These are phyloP conservation scores for Loxodes magnus DNA, from an alignment of 73 alveolate genomes.

Conservation along the genomic window DNA sequence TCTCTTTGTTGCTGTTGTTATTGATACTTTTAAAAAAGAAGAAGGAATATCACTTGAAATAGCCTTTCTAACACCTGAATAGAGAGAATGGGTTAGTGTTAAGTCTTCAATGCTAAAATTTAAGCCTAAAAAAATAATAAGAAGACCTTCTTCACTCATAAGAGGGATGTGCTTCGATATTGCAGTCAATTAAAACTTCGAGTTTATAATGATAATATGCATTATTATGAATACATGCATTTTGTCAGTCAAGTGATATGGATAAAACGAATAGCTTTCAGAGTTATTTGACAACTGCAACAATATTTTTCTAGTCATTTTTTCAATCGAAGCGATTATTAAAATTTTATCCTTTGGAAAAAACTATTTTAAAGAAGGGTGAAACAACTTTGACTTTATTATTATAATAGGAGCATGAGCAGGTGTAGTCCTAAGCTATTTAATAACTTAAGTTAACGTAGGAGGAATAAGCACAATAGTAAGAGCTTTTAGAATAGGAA, in stretches of 20 bases:
- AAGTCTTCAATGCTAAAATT: slow-evolving; percentile 20
- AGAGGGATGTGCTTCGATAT: slow-evolving; percentile 1
- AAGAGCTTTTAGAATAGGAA: slow-evolving; percentile 24
- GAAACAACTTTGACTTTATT: slow-evolving; percentile 40
- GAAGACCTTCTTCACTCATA: background rate
- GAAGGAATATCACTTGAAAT: slow-evolving; percentile 28
- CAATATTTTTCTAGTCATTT: slow-evolving; percentile 18
- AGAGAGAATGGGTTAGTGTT: slow-evolving; percentile 50
- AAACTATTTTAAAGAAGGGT: slow-evolving; percentile 20
- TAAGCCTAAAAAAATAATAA: slow-evolving; percentile 6
- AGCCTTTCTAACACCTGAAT: slow-evolving; percentile 17
- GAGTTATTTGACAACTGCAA: background rate
- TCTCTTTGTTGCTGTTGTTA: slow-evolving; percentile 40
- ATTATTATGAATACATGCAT: background rate
- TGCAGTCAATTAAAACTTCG: slow-evolving; percentile 2
- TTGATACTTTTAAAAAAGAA: slow-evolving; percentile 40
- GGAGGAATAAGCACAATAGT: slow-evolving; percentile 19
- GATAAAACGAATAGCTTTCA: background rate
- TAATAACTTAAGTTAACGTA: background rate
- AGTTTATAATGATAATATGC: background rate
- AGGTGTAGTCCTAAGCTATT: too few relatives aligned
- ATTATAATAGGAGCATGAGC: slow-evolving; percentile 18
- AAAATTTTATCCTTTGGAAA: slow-evolving; percentile 22
- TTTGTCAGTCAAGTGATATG: background rate
- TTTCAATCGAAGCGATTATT: slow-evolving; percentile 26